Base-by-base conservation (phyloP, 805 yeast species). In the Wickerhamiella galacta region DNA sequence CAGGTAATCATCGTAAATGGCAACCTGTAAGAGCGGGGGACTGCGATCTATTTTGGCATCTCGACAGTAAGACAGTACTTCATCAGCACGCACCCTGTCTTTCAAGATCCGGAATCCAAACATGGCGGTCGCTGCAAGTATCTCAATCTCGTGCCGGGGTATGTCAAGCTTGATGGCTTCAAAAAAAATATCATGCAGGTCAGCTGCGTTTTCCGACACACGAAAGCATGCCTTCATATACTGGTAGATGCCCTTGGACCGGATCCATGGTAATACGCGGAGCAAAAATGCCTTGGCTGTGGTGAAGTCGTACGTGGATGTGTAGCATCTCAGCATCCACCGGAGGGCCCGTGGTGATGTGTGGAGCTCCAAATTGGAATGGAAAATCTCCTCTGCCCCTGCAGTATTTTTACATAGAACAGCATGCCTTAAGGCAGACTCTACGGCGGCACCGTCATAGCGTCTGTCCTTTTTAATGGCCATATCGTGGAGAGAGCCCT, bases 161-260 rank as follows among this genome's bases (percentile, higher is more conserved):
- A 25, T 15, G 6, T 6, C 8, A 4, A 16, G 10, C 5, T 6
- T 6, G 8, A n/a, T 5, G 8, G 28, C 28, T 25, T 10, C n/a
- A 6, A 7, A 15, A 14, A 25, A 16, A 5, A 25, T 19, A 6
- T 25, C 19, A 5, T 15, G 19, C 5, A 25, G 7, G n/a, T 25
- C 19, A 14, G 17, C 28, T 7, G 28, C 28, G 18, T 16, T 25
- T 6, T 16, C n/a, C 4, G 28, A 25, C 16, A 16, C 18, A 6
- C 28, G 17, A 7, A 16, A 14, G 19, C 28, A 6, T 6, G n/a
- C 10, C 4, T n/a, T 12, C 16, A 25, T 11, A 16, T 14, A 25
- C n/a, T 25, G 28, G 28, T 25, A 25, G 5, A 25, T 16, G n/a
- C 19, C 28, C 18, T 25, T 25, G 16, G 28, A 25, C 19, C 28